phyloP scores from a whole-genome alignment of 1,284 basidiomycete species.

The Tremellales sp. region DNA sequence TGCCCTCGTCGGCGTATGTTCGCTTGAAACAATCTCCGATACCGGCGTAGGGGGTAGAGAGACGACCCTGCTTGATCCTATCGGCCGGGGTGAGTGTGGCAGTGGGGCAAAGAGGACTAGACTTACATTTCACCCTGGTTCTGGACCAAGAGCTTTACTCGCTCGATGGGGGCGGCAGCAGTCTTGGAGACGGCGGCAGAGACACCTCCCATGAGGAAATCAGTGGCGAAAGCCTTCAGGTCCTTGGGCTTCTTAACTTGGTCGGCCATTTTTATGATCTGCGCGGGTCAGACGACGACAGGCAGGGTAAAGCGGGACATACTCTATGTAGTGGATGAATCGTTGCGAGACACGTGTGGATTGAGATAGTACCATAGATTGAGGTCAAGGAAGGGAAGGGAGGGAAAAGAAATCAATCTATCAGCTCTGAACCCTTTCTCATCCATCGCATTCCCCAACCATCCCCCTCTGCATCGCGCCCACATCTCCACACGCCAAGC shows the following conservation, averaged over 20 bases:
- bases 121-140: slow-evolving; percentile 66
- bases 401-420: no score
- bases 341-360: no score
- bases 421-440: no score
- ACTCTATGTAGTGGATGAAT: no score
- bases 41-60: slow-evolving; percentile 88
- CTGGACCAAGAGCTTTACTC: slow-evolving; percentile 95
- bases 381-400: no score
- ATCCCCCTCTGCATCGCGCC: no score
- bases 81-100: not conserved
- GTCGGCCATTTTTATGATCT: slow-evolving; percentile 33
- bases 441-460: no score
- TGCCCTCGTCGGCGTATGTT: slow-evolving; percentile 58
- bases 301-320: no score
- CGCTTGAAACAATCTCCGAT: slow-evolving; percentile 81
- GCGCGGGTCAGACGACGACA: no score
- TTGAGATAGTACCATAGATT: no score
- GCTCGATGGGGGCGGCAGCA: slow-evolving; percentile 96
- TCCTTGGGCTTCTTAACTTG: slow-evolving; percentile 49
- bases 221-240: slow-evolving; percentile 48
- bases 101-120: not conserved
- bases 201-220: slow-evolving; percentile 51
- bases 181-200: slow-evolving; percentile 87
- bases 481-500: no score
- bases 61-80: slow-evolving; percentile 92